These are phyloP conservation scores for Xanthoconium stramineum DNA, from an alignment of 768 basidiomycete species.

Conservation along the genomic window DNA sequence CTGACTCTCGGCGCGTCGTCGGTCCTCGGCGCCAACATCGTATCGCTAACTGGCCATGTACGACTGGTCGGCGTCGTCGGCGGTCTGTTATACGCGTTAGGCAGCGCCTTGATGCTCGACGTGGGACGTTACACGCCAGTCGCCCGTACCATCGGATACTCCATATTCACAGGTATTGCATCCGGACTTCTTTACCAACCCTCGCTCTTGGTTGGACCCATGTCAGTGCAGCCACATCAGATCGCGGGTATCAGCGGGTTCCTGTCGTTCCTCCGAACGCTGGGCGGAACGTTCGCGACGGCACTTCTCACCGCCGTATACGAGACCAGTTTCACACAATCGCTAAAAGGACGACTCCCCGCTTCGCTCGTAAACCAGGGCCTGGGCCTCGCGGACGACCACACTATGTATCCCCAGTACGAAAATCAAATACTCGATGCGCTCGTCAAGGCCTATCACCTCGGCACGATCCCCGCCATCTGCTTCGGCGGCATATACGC, in stretches of 20 bases:
- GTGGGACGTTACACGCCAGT: conserved; percentile 31
- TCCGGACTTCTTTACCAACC: conserved; percentile 35
- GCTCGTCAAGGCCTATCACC: conserved; percentile 33
- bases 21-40: conserved; percentile 33
- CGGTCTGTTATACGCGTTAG: conserved; percentile 32
- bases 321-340: conserved; percentile 31
- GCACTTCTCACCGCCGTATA: conserved; percentile 34
- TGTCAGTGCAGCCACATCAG: conserved; percentile 34
- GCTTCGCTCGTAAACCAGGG: conserved; percentile 30
- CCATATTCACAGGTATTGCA: conserved; percentile 29
- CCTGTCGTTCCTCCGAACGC: conserved; percentile 33
- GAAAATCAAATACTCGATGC: conserved; percentile 31
- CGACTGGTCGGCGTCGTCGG: conserved; percentile 31
- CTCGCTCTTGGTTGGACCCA: conserved; percentile 34
- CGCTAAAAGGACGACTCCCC: conserved; percentile 28
- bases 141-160: conserved; percentile 29
- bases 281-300: conserved; percentile 35
- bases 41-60: conserved; percentile 31
- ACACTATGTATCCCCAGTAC: conserved; percentile 32
- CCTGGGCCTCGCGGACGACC: conserved; percentile 29
- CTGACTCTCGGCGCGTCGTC: conserved; percentile 33
- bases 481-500: conserved; percentile 33
- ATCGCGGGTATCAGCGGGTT: conserved; percentile 36
- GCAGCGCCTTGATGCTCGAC: conserved; percentile 32
- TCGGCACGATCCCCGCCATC: conserved; percentile 33